Conservation (phyloP, 257 asterid species). For the Ophiorrhiza pumila region DNA sequence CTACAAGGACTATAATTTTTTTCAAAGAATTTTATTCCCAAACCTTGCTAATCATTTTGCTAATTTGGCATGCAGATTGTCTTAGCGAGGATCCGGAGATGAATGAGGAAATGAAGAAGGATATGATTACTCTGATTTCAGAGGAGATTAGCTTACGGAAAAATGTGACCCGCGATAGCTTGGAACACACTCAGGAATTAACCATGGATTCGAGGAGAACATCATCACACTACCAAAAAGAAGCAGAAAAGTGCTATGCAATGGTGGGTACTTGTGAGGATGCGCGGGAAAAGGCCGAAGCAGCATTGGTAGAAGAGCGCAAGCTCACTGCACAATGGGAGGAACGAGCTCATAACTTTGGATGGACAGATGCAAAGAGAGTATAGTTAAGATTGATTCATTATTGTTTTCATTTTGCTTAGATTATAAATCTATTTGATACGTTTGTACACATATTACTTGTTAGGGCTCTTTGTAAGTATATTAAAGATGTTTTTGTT, state of each 20-base stretch:
- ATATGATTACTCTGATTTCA: constrained; percentile 22
- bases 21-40: neutral
- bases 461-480: constrained; percentile 25
- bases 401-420: neutral
- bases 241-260: constrained; percentile 33
- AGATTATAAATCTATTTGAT: constrained; percentile 15
- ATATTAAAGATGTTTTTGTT: neutral
- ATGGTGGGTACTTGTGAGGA: constrained; percentile 33
- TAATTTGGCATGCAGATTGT: constrained; percentile 26
- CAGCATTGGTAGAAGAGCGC: constrained; percentile 31
- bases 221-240: constrained; percentile 31
- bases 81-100: constrained; percentile 27
- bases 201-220: constrained; percentile 24
- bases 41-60: neutral
- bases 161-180: constrained; percentile 23
- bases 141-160: constrained; percentile 37
- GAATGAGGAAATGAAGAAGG: constrained; percentile 37
- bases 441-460: constrained; percentile 8
- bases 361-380: constrained; percentile 29
- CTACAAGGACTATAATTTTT: neutral
- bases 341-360: constrained; percentile 32
- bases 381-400: constrained; percentile 1
- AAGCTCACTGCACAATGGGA: constrained; percentile 38
- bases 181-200: constrained; percentile 24
- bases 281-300: constrained; percentile 38